Evolutionary conservation across 139 green algal genomes (phyloP), one percentile per base, ranked within the genome.

Genomic region (Chlorella sp.): DNA sequence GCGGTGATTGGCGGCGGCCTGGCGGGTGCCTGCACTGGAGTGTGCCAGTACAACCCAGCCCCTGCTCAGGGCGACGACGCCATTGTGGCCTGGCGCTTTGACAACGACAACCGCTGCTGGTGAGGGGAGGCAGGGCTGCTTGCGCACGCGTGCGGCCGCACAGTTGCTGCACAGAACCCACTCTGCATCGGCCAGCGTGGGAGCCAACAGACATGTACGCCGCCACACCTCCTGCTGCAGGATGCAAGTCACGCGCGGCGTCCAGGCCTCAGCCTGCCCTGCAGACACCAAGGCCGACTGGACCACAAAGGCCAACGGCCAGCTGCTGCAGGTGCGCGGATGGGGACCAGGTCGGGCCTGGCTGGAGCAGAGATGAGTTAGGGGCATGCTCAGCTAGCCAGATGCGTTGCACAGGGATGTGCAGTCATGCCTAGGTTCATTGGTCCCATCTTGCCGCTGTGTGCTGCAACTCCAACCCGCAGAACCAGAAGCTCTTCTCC

Each of bases 31-130:
- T 82, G 76, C 57, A 39, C 60, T 13, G 60, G 39, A 26, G 28
- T 38, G 2, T 82, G 76, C 57, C 26, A 60, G 15, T 72, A 57
- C 60, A 72, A 51, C 26, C 76, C 76, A 4, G 17, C 36, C 30
- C 36, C 76, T 0, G 60, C 34, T 12, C 13, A 56, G 0, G 76
- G 76, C 34, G 36, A 56, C 4, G 60, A 67, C 28, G 60, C 57
- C 11, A 30, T 67, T 16, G 56, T 38, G 1, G 76, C 60, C 25
- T 82, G 76, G 76, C 76, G 41, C 4, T 82, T 55, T n/a, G 76
- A 82, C 60, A 38, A 71, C 25, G 39, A 56, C 76, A 82, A 82
- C 76, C 32, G 28, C 55, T 82, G 76, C 76, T 82, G 76, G 76
- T 82, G 76, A 26, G 74, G 7, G 21, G 36, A 17, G 4, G 1